phyloP scores from a whole-genome alignment of 371 early-diverging fungal species.

The Capniomyces stellatus region DNA sequence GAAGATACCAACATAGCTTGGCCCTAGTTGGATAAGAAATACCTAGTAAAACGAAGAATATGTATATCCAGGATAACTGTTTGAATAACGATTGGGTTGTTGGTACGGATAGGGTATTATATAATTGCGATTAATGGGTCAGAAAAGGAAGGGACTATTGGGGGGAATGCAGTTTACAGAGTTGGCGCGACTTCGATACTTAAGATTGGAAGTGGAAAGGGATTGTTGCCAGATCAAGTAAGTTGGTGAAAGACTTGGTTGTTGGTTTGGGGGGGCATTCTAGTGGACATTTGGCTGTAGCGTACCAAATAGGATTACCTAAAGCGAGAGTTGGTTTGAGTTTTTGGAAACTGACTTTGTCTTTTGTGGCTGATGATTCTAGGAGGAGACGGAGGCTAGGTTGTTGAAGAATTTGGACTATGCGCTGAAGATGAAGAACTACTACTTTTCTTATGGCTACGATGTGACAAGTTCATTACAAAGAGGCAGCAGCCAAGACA shows the following conservation, averaged over 20 bases:
- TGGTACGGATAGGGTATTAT: constrained; percentile 39
- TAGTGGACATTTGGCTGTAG: too few relatives aligned
- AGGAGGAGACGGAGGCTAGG: constrained; percentile 48
- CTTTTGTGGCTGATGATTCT: too few relatives aligned
- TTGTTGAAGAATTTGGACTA: constrained; percentile 32
- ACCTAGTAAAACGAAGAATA: too few relatives aligned
- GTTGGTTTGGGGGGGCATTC: too few relatives aligned
- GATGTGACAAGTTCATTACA: constrained; percentile 76
- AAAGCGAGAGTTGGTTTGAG: too few relatives aligned
- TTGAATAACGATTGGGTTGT: neutral
- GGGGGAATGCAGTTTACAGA: constrained; percentile 47
- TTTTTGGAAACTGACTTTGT: too few relatives aligned
- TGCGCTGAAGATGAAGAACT: constrained; percentile 43
- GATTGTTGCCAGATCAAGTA: constrained; percentile 29
- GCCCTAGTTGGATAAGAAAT: too few relatives aligned
- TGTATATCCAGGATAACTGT: too few relatives aligned
- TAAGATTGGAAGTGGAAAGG: constrained; percentile 37
- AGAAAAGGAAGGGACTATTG: constrained; percentile 36
- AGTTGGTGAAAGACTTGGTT: too few relatives aligned
- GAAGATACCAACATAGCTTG: too few relatives aligned
- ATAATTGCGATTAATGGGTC: constrained; percentile 70
- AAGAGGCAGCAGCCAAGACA: constrained; percentile 33
- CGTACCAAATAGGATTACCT: too few relatives aligned
- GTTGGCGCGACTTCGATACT: constrained; percentile 52
- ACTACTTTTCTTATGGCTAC: constrained; percentile 71